These are phyloP conservation scores for Morella rubra DNA, from an alignment of 306 rosid species.

Conservation along the genomic window DNA sequence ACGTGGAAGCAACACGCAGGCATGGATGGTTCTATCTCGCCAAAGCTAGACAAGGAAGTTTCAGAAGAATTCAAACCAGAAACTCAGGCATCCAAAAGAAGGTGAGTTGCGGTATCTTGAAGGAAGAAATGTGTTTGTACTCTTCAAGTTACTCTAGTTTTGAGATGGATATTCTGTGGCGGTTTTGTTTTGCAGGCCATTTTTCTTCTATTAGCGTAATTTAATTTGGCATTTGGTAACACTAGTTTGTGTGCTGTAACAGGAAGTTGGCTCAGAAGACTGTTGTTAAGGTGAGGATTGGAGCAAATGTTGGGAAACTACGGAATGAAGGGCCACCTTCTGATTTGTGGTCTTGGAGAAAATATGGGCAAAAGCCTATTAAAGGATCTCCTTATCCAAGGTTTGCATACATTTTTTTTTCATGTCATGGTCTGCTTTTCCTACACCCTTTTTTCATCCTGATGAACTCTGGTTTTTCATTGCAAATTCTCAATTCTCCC, in stretches of 20 bases:
- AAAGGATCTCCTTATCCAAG: constrained; percentile 97
- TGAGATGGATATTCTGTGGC: not conserved
- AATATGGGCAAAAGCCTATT: constrained; percentile 94
- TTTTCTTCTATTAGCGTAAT: not conserved
- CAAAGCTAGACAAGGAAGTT: constrained; percentile 44
- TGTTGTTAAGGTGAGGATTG: constrained; percentile 67
- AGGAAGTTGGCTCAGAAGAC: constrained; percentile 73
- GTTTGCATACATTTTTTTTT: constrained; percentile 37
- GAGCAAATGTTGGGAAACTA: constrained; percentile 66
- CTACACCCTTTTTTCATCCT: constrained; percentile 7
- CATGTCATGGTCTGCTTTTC: not conserved
- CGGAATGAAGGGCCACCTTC: constrained; percentile 91
- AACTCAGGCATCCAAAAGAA: constrained; percentile 52
- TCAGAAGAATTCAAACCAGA: constrained; percentile 40
- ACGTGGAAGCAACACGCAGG: not conserved
- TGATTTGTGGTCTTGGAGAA: constrained; percentile 98
- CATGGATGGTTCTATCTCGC: constrained; percentile 45
- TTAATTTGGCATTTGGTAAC: constrained; percentile 12
- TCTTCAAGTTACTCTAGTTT: not conserved
- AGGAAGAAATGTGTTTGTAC: not conserved
- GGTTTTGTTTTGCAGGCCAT: not conserved
- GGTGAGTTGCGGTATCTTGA: constrained; percentile 32
- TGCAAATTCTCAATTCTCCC: not conserved
- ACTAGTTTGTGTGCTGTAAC: constrained; percentile 26
- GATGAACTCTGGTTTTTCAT: not conserved